phyloP scores from a whole-genome alignment of 257 asterid genomes.

The Knoxia roxburghii region DNA sequence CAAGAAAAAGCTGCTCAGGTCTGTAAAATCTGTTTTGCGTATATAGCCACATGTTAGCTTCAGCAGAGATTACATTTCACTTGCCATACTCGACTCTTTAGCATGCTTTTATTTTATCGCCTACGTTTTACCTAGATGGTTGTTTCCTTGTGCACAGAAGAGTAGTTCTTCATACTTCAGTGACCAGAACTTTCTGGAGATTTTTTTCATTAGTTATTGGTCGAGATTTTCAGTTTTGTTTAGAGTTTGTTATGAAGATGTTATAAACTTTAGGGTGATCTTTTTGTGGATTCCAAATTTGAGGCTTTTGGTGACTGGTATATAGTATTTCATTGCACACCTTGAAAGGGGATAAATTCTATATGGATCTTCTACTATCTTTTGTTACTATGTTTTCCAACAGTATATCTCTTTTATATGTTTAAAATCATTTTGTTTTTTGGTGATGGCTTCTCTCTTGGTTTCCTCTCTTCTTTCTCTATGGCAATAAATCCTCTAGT shows the following conservation, averaged over 20 bases:
- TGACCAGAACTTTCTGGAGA: not conserved
- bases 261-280: not conserved
- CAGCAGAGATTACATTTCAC: not conserved
- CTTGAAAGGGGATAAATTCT: not conserved
- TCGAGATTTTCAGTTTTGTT: not conserved
- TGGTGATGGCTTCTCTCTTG: not conserved
- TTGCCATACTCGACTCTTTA: not conserved
- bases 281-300: not conserved
- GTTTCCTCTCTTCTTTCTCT: not conserved
- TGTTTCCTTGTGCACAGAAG: not conserved
- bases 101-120: not conserved
- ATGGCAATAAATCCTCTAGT: not conserved
- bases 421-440: not conserved
- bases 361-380: not conserved
- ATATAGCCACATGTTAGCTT: not conserved
- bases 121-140: not conserved
- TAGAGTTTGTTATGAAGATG: not conserved
- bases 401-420: not conserved
- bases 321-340: not conserved
- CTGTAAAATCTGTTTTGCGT: conserved; percentile 13
- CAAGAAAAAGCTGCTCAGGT: conserved; percentile 80
- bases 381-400: not conserved
- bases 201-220: not conserved
- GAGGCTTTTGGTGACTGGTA: not conserved
- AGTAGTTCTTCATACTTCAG: not conserved